Conservation (phyloP, 768 basidiomycete genomes). For the Pleurotus djamor region DNA sequence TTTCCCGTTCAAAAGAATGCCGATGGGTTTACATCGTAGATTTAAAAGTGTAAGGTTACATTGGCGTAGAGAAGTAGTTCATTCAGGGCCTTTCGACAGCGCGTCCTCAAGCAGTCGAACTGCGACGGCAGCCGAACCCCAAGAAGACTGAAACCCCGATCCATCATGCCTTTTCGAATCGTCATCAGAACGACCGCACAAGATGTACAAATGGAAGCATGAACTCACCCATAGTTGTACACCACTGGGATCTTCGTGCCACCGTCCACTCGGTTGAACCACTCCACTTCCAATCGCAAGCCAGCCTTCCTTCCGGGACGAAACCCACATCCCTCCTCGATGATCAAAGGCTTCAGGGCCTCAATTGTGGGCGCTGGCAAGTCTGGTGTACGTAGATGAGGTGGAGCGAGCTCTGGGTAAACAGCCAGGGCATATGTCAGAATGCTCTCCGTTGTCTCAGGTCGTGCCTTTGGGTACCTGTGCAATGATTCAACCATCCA, state of each 20-base stretch:
- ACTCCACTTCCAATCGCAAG: conserved; percentile 54
- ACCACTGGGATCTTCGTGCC: conserved; percentile 35
- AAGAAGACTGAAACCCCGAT: conserved; percentile 11
- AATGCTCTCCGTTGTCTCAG: conserved; percentile 59
- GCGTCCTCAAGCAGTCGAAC: conserved; percentile 19
- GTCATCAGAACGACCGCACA: not conserved
- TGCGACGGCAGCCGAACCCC: conserved; percentile 13
- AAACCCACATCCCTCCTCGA: conserved; percentile 57
- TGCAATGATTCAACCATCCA: not conserved
- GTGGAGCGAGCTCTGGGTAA: conserved; percentile 58
- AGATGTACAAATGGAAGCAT: not conserved
- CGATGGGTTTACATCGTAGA: too few relatives aligned
- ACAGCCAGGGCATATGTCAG: conserved; percentile 49
- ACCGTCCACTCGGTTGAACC: conserved; percentile 23
- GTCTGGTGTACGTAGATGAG: conserved; percentile 36
- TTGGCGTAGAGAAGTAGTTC: too few relatives aligned
- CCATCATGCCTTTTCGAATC: conserved; percentile 7
- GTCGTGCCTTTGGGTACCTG: conserved; percentile 65
- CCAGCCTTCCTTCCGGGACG: conserved; percentile 68
- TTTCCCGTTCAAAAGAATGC: too few relatives aligned
- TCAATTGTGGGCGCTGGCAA: conserved; percentile 43
- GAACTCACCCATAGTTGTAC: conserved; percentile 29
- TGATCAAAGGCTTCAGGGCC: conserved; percentile 43
- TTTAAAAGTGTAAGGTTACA: too few relatives aligned
- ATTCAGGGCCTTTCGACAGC: not conserved